Percentiles rank a stretch among this genome's conserved stretches.
These are phyloP conservation scores for Hygrophorus russula DNA, from an alignment of 768 basidiomycete species.

Conservation along the genomic window DNA sequence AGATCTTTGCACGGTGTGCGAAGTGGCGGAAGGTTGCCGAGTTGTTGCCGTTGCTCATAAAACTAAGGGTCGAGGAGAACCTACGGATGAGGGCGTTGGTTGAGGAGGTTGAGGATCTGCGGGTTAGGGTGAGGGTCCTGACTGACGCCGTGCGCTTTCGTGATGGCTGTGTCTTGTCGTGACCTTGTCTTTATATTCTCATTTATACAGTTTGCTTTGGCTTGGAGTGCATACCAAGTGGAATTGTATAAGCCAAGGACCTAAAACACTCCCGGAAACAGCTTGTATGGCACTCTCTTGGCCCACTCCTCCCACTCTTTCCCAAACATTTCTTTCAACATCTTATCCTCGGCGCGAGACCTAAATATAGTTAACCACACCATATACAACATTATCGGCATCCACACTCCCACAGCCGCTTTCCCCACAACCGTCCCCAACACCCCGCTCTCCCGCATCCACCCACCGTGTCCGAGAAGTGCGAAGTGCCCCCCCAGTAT, in stretches of 20 bases:
- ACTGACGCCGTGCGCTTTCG: too few relatives aligned
- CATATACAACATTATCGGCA: neutral
- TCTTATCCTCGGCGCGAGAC: constrained; percentile 18
- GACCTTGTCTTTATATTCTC: too few relatives aligned
- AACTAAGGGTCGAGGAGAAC: neutral
- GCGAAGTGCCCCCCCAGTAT: constrained; percentile 7
- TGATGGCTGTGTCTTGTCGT: too few relatives aligned
- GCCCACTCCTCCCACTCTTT: constrained; percentile 21
- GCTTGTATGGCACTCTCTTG: constrained; percentile 13
- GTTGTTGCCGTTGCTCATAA: too few relatives aligned
- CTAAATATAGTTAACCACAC: constrained; percentile 6
- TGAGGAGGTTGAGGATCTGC: too few relatives aligned
- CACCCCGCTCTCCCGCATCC: constrained; percentile 10
- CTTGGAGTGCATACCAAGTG: too few relatives aligned
- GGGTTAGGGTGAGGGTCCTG: too few relatives aligned
- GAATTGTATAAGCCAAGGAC: too few relatives aligned
- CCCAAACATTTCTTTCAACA: constrained; percentile 18
- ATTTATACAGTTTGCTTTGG: too few relatives aligned
- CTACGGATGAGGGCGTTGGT: too few relatives aligned
- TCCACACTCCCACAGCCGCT: neutral
- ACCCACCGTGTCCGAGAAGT: constrained; percentile 7
- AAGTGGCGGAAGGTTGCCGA: too few relatives aligned
- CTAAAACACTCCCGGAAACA: constrained; percentile 20
- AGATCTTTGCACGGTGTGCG: too few relatives aligned
- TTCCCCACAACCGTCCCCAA: constrained; percentile 7